Evolutionary conservation across 192 early-diverging fungal genomes (phyloP), one percentile per base, ranked within the genome.

Genomic region (Podochytrium sp.): DNA sequence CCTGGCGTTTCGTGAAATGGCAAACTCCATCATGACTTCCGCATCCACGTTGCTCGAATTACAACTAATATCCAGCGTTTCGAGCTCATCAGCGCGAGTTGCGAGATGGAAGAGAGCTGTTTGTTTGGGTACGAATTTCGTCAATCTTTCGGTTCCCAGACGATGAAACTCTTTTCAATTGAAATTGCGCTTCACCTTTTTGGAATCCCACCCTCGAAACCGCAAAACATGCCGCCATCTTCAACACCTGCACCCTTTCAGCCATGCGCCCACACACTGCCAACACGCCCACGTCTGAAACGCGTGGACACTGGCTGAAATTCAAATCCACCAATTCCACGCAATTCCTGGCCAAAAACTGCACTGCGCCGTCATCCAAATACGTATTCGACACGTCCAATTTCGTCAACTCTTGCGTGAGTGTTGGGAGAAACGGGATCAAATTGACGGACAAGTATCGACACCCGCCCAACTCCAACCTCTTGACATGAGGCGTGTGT

Each of bases 11-110:
- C 66, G n/a, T 18, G 40, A 10, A 4, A 51, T 35, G 27, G 66
- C 66, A 35, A 69, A 69, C 34, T 69, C 66, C 50, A 69, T 7
- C 66, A 69, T 55, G 2, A 55, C n/a, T n/a, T 56, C 53, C 7
- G 16, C 29, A 55, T 69, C 51, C 32, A 69, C 55, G 43, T 18
- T 53, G 20, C 7, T 35, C 7, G 66, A 51, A 39, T 69, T 69
- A 16, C 27, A 33, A 35, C 66, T 38, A 16, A 69, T 20, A 55
- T 69, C 66, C 3, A 69, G 35, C 2, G 30, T 6, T 37, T 56
- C 40, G 20, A 69, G 0, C 18, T 39, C 18, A 3, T 7, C 7
- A 27, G 50, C 66, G 25, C 5, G 7, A 16, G 55, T 12, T 20
- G 66, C 66, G 6, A 69, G 66, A n/a, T 34, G 18, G 7, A 12